phyloP scores from a whole-genome alignment of 1,139 yeast genomes.

The Williopsis jadinii region DNA sequence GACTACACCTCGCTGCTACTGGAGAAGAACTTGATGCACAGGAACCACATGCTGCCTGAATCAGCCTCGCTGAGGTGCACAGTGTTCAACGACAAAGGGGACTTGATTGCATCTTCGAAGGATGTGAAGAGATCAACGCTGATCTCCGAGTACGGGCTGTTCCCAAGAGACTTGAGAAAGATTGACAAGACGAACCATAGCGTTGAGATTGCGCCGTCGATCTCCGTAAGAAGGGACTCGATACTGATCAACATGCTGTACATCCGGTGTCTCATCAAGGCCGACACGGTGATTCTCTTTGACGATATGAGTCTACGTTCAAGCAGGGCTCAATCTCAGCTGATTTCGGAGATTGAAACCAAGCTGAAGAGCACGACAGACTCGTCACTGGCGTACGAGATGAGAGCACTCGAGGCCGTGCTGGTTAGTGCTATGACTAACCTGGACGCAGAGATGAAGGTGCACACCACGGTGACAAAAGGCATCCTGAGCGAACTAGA shows the following conservation, averaged over 20 bases:
- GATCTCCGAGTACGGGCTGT: slow-evolving; percentile 41
- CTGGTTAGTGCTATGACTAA: slow-evolving; percentile 78
- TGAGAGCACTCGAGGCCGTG: slow-evolving; percentile 84
- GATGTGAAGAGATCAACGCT: slow-evolving; percentile 52
- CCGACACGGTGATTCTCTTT: slow-evolving; percentile 59
- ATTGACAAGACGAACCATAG: slow-evolving; percentile 51
- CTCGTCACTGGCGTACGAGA: slow-evolving; percentile 49
- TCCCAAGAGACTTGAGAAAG: slow-evolving; percentile 70
- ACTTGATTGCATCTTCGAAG: slow-evolving; percentile 48
- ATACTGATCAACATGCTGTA: slow-evolving; percentile 60
- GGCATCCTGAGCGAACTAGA: slow-evolving; percentile 57
- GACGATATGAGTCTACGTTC: slow-evolving; percentile 46
- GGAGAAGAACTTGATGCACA: slow-evolving; percentile 30
- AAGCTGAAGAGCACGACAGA: slow-evolving; percentile 29
- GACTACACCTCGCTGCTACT: slow-evolving; percentile 25
- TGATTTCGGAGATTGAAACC: slow-evolving; percentile 43
- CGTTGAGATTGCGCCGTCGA: slow-evolving; percentile 64
- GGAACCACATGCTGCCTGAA: slow-evolving; percentile 24
- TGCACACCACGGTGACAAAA: slow-evolving; percentile 65
- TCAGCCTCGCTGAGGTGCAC: slow-evolving; percentile 39
- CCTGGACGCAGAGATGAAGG: slow-evolving; percentile 77
- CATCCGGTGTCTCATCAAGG: slow-evolving; percentile 62
- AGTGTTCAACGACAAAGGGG: slow-evolving; percentile 50
- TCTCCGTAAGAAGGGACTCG: slow-evolving; percentile 55
- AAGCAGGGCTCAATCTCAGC: slow-evolving; percentile 34